Evolutionary conservation across 2,329 filamentous ascomycete species (phyloP).

Genomic region (Plenodomus biglobosus): DNA sequence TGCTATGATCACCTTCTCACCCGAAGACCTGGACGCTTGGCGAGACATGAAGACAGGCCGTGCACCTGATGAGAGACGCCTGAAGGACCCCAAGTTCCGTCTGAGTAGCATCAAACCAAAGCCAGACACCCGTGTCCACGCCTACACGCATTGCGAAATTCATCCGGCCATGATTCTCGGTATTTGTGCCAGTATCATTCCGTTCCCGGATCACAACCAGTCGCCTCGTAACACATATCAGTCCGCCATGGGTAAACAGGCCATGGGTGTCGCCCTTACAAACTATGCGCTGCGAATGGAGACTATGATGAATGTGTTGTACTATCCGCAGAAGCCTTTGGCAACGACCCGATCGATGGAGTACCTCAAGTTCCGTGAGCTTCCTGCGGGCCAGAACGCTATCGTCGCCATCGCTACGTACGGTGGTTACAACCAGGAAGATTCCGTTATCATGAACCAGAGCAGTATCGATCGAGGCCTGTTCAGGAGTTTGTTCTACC

Average conservation of each 20-base stretch:
- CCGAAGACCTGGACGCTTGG: slow-evolving; percentile 79
- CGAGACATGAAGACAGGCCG: slow-evolving; percentile 49
- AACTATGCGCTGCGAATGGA: slow-evolving; percentile 98
- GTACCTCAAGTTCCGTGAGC: slow-evolving; percentile 94
- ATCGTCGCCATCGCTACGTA: slow-evolving; percentile 98
- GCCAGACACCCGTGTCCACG: slow-evolving; percentile 83
- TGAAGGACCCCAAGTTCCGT: slow-evolving; percentile 68
- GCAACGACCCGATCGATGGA: slow-evolving; percentile 98
- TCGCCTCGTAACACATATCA: slow-evolving; percentile 99
- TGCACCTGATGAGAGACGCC: slow-evolving; percentile 19
- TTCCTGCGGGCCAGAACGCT: slow-evolving; percentile 95
- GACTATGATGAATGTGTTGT: slow-evolving; percentile 98
- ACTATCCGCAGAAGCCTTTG: slow-evolving; percentile 97
- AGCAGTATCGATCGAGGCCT: slow-evolving; percentile 97
- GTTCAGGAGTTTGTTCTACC: slow-evolving; percentile 97
- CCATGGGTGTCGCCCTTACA: slow-evolving; percentile 98
- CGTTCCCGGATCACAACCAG: slow-evolving; percentile 98
- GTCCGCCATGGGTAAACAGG: slow-evolving; percentile 99
- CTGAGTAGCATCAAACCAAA: slow-evolving; percentile 87
- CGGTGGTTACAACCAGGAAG: slow-evolving; percentile 99
- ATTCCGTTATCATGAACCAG: slow-evolving; percentile 99
- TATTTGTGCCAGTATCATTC: slow-evolving; percentile 98
- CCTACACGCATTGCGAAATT: slow-evolving; percentile 98
- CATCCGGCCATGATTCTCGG: slow-evolving; percentile 99
- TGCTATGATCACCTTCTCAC: slow-evolving; percentile 99